Evolutionary conservation across 305 asterid genomes (phyloP), one percentile per base, ranked within the genome.

Genomic region (Solanum hybrid): DNA sequence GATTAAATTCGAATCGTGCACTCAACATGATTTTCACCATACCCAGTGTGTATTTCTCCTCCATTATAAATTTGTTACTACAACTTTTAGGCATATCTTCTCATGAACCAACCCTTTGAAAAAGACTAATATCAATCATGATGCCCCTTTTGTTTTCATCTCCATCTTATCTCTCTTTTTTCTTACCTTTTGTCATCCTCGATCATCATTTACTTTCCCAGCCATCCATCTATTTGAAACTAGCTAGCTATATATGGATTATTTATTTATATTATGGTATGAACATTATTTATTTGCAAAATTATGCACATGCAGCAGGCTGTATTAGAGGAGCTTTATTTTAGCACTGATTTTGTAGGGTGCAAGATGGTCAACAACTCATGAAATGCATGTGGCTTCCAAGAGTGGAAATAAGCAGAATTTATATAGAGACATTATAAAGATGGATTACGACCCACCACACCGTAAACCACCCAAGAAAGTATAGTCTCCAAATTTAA

Each of bases 361-460:
- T 73, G 80, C 87, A 84, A 36, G 86, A 89, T 27, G 60, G 87
- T 27, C 46, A 85, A 22, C 87, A 26, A 7, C 32, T 17, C 35
- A 20, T 40, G 34, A 7, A 2, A 71, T 85, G 3, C 60, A 36
- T 1, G 20, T 20, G 31, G 89, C 31, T 66, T 73, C 36, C 11
- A 16, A 86, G 86, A 36, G 56, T 13, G 12, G 40, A 20, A 56
- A 69, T 64, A 84, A 13, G 9, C 27, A 13, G 38, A 42, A 17
- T 35, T 87, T 34, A 64, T 35, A 85, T 46, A 34, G 81, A 46
- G 90, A 78, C 71, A 66, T 79, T 51, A 24, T 64, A 10, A 73
- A 76, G 29, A 77, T 71, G 72, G 90, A 91, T 88, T 90, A 91
- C 80, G 88, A 91, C 26, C 87, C 90, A 31, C 90, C 92, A 32